phyloP scores from a whole-genome alignment of 108 stramenopile species.

The Aureococcus anophagefferens region DNA sequence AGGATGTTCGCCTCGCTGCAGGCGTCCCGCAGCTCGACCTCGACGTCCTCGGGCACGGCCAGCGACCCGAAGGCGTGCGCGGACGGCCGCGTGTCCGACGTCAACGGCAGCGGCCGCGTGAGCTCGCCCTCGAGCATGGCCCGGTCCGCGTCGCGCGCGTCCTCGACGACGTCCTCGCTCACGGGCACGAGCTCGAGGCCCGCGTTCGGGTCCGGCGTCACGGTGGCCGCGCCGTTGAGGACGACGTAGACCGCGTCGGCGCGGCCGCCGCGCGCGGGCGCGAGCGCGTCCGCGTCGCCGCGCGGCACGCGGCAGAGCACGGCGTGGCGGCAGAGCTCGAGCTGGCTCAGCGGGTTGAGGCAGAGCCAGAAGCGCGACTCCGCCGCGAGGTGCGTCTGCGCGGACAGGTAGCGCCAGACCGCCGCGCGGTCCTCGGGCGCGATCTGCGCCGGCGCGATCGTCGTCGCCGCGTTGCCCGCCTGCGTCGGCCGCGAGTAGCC shows the following conservation, averaged over 20 bases:
- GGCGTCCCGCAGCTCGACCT: background rate
- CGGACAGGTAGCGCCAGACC: background rate
- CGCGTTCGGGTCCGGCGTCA: no score
- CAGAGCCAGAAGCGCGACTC: background rate
- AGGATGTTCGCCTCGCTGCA: background rate
- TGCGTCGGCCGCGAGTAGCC: no score
- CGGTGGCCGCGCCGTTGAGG: background rate
- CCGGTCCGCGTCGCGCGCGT: background rate
- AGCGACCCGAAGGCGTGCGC: background rate
- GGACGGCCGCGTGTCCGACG: background rate
- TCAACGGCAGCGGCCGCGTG: background rate
- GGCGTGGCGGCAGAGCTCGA: background rate
- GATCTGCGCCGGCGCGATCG: no score
- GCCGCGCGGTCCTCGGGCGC: background rate
- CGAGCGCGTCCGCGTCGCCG: no score
- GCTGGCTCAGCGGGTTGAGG: background rate
- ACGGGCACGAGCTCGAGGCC: background rate
- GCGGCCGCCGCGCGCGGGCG: no score
- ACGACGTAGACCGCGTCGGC: background rate
- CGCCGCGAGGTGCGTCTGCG: background rate
- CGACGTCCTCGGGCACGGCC: background rate
- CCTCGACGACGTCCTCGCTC: background rate
- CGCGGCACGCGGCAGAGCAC: no score
- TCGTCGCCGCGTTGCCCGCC: no score
- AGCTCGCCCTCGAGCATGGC: background rate